Base-by-base conservation (phyloP, 2,329 filamentous ascomycete species). In the Dothideomycetes sp. region DNA sequence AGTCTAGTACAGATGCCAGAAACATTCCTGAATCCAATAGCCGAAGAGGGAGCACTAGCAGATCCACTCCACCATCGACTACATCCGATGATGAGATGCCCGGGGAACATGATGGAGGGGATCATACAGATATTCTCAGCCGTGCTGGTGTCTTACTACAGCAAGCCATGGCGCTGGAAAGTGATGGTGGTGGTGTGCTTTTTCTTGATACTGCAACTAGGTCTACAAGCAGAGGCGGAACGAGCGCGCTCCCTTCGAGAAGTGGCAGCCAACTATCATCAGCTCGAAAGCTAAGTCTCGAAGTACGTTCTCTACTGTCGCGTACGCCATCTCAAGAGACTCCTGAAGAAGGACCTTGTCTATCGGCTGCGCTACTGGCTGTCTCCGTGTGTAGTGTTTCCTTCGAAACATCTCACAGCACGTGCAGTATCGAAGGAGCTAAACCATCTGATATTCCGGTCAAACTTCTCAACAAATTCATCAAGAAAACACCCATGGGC, bases 51-150 rank as follows among this genome's bases (percentile, higher is more conserved):
- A 33, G 37, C 37, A 33, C 17, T 7, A 27, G 24, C 10, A 33
- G 17, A 10, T 33, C 37, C n/a, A n/a, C n/a, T n/a, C n/a, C n/a
- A n/a, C n/a, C n/a, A n/a, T n/a, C n/a, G n/a, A n/a, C n/a, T n/a
- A n/a, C n/a, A 12, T 41, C 37, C 3, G 37, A 41, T 16, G 37
- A 41, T 5, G 37, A 41, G 30, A 22, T 41, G 17, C 37, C 37
- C 2, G 15, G 9, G 4, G 37, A 30, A 4, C 27, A 41, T 8
- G 15, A 23, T n/a, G 37, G 37, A n/a, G 27, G 37, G 5, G 37
- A 41, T n/a, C 28, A 41, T 11, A 28, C 10, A 3, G 16, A 41
- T 9, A 27, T 41, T 13, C 33, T 41, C 30, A 28, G 23, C 17
- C 37, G 37, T 20, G 37, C 37, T 20, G 22, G 22, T n/a, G 8